Conservation (phyloP, 345 rosid genomes). For the Hypericum androsaemum region DNA sequence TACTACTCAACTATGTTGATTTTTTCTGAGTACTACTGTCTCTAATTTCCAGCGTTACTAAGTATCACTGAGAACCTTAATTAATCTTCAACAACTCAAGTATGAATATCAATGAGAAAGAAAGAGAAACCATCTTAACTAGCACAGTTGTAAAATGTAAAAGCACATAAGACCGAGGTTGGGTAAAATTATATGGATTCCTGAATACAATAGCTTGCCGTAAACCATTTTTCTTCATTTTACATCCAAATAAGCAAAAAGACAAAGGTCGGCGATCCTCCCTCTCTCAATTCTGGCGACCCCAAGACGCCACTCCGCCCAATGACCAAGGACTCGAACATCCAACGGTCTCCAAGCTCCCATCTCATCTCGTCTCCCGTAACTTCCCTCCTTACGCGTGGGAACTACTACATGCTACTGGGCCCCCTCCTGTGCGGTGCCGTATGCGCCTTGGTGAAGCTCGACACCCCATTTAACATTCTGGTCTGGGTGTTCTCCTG, state of each 20-base stretch:
- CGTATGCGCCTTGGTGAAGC: slow-evolving; percentile 32
- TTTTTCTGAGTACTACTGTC: too few species aligned
- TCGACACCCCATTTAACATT: slow-evolving; percentile 35
- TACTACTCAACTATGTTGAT: too few species aligned
- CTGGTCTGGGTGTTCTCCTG: slow-evolving; percentile 74
- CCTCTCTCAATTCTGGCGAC: slow-evolving; percentile 22
- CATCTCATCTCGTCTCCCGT: slow-evolving; percentile 6
- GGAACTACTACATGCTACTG: slow-evolving; percentile 40
- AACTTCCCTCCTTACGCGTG: slow-evolving; percentile 30
- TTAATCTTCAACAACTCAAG: too few species aligned
- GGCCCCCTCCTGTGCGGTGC: slow-evolving; percentile 57
- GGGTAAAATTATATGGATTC: too few species aligned
- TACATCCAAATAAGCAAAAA: not conserved
- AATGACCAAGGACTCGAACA: slow-evolving; percentile 9
- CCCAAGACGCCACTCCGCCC: slow-evolving; percentile 59
- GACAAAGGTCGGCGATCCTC: slow-evolving; percentile 23
- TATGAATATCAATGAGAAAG: too few species aligned
- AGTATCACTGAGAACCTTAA: too few species aligned
- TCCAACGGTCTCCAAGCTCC: slow-evolving; percentile 13
- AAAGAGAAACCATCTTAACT: too few species aligned
- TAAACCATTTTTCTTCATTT: too few species aligned
- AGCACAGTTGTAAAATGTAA: too few species aligned
- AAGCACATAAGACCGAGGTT: too few species aligned
- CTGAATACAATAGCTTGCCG: too few species aligned
- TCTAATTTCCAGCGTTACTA: too few species aligned